A percentile compares a stretch with the other conserved stretches of the same genome.
Conservation (phyloP, 176 grass and related monocot species). For the Panicum miliaceum region DNA sequence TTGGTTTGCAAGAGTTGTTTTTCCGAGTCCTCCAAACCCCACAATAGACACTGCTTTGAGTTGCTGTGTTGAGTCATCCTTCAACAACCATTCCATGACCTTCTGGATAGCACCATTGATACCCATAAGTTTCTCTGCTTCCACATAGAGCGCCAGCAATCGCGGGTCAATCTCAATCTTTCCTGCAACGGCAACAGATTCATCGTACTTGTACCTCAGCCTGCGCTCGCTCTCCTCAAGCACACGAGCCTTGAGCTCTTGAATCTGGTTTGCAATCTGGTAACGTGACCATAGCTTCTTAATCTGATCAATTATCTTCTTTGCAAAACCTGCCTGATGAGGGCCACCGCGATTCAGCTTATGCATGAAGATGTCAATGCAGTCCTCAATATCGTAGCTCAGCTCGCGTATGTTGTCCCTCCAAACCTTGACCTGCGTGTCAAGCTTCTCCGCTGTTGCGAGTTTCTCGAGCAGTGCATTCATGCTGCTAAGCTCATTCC, state of each 20-base stretch:
- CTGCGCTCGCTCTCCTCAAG: background rate
- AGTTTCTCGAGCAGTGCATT: background rate
- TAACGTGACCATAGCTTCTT: background rate
- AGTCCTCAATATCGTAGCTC: conserved; percentile 24
- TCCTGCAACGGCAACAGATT: accelerated
- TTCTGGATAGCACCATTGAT: background rate
- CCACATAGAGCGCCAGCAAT: conserved; percentile 1
- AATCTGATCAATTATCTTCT: background rate
- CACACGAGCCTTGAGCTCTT: conserved; percentile 24
- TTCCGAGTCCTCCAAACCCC: conserved; percentile 1
- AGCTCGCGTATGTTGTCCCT: conserved; percentile 26
- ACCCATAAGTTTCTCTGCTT: conserved; percentile 2
- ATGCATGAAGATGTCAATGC: conserved; percentile 18
- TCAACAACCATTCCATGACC: background rate
- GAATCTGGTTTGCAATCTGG: background rate
- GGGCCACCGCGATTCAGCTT: background rate
- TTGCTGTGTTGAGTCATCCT: background rate
- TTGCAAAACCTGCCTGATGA: background rate
- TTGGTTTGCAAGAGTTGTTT: conserved; percentile 30
- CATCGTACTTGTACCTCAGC: background rate
- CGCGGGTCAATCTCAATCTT: background rate
- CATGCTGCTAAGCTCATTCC: conserved; percentile 24
- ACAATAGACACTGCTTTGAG: conserved; percentile 23
- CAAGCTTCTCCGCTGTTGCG: background rate
- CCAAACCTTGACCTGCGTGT: background rate